Evolutionary conservation across 164 flowering plant genomes (phyloP).

Genomic region (Akebia trifoliata): DNA sequence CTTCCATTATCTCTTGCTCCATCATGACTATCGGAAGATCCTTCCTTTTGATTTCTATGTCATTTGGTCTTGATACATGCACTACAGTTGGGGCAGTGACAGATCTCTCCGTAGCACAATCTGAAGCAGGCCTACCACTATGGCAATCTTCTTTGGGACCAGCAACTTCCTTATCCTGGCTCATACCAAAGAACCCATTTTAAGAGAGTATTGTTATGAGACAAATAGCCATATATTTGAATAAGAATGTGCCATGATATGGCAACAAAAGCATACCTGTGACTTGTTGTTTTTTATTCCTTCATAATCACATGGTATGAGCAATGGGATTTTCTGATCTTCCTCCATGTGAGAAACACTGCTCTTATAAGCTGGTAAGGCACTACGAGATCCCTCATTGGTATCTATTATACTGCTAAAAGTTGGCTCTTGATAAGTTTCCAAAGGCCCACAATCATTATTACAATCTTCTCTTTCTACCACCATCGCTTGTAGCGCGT

Average conservation of each 20-base stretch:
- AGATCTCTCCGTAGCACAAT: slow-evolving; percentile 18
- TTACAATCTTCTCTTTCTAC: slow-evolving; percentile 11
- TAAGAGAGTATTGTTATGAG: neutral
- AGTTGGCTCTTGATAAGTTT: slow-evolving; percentile 19
- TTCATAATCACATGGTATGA: slow-evolving; percentile 6
- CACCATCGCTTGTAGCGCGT: slow-evolving; percentile 6
- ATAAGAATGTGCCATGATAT: neutral
- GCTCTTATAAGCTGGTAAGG: slow-evolving; percentile 3
- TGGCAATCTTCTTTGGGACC: slow-evolving; percentile 9
- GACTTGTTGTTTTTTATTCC: slow-evolving; percentile 6
- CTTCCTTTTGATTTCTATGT: slow-evolving; percentile 55
- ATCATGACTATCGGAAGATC: slow-evolving; percentile 94
- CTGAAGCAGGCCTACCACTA: slow-evolving; percentile 7
- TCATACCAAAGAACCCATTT: neutral
- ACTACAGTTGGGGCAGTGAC: slow-evolving; percentile 45
- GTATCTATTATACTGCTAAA: slow-evolving; percentile 10
- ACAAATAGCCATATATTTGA: neutral
- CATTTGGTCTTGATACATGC: slow-evolving; percentile 72
- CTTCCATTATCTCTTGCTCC: slow-evolving; percentile 99
- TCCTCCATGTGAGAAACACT: slow-evolving; percentile 7
- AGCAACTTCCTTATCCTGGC: slow-evolving; percentile 7
- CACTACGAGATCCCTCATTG: slow-evolving; percentile 7
- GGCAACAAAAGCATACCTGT: slow-evolving; percentile 22
- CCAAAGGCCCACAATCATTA: slow-evolving; percentile 12
- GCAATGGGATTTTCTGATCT: slow-evolving; percentile 11